phyloP scores from a whole-genome alignment of 441 rosid genomes.

The Cnidoscolus chayamansa region DNA sequence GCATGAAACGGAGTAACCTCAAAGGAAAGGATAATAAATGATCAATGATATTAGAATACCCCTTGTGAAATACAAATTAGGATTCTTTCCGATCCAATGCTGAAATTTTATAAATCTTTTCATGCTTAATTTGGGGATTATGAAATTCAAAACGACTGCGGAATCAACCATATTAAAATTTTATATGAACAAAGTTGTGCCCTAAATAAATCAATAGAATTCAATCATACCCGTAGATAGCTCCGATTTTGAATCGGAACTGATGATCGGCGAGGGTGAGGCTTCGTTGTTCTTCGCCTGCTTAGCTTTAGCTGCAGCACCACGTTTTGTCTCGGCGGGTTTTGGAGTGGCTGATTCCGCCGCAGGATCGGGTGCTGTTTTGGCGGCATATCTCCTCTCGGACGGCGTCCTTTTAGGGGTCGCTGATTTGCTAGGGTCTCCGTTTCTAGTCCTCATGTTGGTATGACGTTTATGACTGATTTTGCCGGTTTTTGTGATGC shows the following conservation, averaged over 20 bases:
- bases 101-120: neutral
- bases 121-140: neutral
- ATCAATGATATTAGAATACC: neutral
- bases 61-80: neutral
- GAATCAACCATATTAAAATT: neutral
- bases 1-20: neutral
- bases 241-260: constrained; percentile 29
- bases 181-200: neutral
- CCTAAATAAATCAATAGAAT: neutral
- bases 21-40: neutral
- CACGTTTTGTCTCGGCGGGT: constrained; percentile 24
- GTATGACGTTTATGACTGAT: neutral
- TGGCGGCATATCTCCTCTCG: constrained; percentile 29
- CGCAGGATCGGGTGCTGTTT: constrained; percentile 20
- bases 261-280: constrained; percentile 15
- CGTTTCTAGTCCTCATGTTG: constrained; percentile 43
- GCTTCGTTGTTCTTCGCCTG: constrained; percentile 26
- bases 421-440: constrained; percentile 25
- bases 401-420: constrained; percentile 34
- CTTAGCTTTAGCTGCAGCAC: constrained; percentile 27
- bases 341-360: constrained; percentile 24
- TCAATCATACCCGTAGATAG: constrained; percentile 32
- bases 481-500: neutral
- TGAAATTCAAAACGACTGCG: neutral
- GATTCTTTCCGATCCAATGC: neutral